Conservation (phyloP, 106 monocot species). For the Dendrobium huoshanense region DNA sequence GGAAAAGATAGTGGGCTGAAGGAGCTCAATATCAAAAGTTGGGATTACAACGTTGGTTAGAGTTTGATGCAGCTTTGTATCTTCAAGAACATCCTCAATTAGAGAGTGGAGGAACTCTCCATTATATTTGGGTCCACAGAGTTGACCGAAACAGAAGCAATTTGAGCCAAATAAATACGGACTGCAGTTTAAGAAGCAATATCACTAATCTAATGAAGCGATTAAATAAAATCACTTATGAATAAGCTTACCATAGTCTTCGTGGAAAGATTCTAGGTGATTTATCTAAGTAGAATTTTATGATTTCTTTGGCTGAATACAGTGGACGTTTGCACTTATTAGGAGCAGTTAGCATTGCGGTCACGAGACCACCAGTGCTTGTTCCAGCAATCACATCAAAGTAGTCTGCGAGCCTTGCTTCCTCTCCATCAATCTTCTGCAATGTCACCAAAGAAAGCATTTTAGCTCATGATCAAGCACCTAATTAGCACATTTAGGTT, state of each 20-base stretch:
- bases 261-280: constrained; percentile 42
- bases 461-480: too few relatives aligned
- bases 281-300: constrained; percentile 34
- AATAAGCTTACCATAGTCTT: not conserved
- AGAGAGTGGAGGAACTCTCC: constrained; percentile 49
- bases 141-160: not conserved
- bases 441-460: not conserved
- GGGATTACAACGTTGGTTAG: constrained; percentile 53
- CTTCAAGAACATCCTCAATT: constrained; percentile 23
- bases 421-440: constrained; percentile 48
- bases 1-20: constrained; percentile 61
- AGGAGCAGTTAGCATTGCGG: constrained; percentile 51
- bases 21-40: constrained; percentile 46
- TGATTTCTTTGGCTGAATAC: constrained; percentile 45
- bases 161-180: constrained; percentile 4
- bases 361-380: constrained; percentile 57
- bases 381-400: constrained; percentile 56
- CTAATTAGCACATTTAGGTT: too few relatives aligned
- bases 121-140: constrained; percentile 46
- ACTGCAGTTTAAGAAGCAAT: not conserved
- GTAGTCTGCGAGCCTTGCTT: constrained; percentile 49
- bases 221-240: too few relatives aligned
- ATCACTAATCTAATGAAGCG: too few relatives aligned
- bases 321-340: constrained; percentile 33
- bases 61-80: constrained; percentile 30